phyloP scores from a whole-genome alignment of 306 rosid species.

The Parietaria judaica region DNA sequence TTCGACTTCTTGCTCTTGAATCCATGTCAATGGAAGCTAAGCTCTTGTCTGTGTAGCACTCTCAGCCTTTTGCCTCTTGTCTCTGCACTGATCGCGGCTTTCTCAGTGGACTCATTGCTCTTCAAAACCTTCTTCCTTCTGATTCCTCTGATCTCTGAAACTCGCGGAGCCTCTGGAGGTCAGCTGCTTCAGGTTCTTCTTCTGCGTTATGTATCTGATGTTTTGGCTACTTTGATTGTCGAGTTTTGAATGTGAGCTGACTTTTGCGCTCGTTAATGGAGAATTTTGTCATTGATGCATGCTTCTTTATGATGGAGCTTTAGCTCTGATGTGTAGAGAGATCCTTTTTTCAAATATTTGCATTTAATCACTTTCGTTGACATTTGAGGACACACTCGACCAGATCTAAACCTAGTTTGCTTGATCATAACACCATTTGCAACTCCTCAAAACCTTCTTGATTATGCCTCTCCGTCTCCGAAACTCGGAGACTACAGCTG shows the following conservation, averaged over 20 bases:
- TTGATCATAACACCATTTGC: too few relatives aligned
- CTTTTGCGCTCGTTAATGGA: too few relatives aligned
- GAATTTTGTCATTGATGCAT: too few relatives aligned
- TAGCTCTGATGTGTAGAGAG: too few relatives aligned
- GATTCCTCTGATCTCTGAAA: background rate
- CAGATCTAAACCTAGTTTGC: too few relatives aligned
- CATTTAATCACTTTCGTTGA: too few relatives aligned
- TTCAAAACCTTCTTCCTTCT: background rate
- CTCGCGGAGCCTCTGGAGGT: too few relatives aligned
- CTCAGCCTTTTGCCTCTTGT: constrained; percentile 10
- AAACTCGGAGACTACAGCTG: background rate
- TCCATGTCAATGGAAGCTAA: background rate
- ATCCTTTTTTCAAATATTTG: too few relatives aligned
- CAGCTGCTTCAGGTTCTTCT: background rate
- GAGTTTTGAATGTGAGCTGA: too few relatives aligned
- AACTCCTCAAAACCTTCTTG: background rate
- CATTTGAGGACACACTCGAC: too few relatives aligned
- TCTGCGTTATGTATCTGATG: background rate
- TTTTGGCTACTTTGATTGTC: too few relatives aligned
- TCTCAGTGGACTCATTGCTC: background rate
- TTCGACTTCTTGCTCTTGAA: background rate
- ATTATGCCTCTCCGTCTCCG: background rate
- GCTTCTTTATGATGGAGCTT: too few relatives aligned
- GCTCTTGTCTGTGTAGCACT: background rate
- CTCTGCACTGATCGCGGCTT: background rate